phyloP scores from a whole-genome alignment of 176 grass and related monocot genomes.

The Carex kokanica region DNA sequence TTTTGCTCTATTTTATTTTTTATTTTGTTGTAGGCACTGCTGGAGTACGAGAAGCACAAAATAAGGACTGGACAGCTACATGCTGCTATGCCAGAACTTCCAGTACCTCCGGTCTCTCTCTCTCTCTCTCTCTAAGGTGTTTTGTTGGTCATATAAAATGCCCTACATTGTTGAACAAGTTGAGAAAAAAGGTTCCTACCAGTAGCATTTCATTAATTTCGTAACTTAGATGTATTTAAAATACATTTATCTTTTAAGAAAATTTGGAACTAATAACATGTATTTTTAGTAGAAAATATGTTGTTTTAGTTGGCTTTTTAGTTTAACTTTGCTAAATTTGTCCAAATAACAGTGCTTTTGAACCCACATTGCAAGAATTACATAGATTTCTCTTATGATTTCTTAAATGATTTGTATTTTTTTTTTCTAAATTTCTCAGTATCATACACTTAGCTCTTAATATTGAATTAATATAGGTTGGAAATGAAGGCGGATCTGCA shows the following conservation, averaged over 20 bases:
- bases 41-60: constrained; percentile 99
- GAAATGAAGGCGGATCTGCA: constrained; percentile 46
- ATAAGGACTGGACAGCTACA: constrained; percentile 79
- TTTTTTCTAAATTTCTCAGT: no score
- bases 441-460: no score
- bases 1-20: neutral
- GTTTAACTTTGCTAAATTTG: neutral
- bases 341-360: neutral
- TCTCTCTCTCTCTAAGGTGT: neutral
- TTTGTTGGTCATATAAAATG: neutral
- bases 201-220: neutral
- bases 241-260: neutral
- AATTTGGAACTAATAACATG: neutral
- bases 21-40: constrained; percentile 64
- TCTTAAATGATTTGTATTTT: no score
- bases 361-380: neutral
- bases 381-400: neutral
- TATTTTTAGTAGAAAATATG: neutral
- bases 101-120: constrained; percentile 29
- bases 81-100: constrained; percentile 52
- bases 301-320: neutral
- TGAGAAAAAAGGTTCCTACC: neutral
- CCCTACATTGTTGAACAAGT: neutral
- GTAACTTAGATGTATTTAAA: neutral
- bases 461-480: constrained; percentile 42